phyloP scores from a whole-genome alignment of 164 flowering plant genomes.

The Macadamia integrifolia region DNA sequence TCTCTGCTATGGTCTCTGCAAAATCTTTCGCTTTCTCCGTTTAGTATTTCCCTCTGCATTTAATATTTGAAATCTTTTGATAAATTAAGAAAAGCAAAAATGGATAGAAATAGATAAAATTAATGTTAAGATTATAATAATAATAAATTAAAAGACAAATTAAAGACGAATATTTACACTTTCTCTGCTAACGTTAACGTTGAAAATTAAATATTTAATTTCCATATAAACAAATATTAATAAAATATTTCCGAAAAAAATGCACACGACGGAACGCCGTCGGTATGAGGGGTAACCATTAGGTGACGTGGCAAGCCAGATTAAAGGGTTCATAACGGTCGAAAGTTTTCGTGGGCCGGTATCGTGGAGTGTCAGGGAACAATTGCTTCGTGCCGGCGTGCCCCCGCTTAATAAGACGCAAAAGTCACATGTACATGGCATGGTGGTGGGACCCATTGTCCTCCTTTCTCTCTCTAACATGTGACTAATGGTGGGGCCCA shows the following conservation, averaged over 20 bases:
- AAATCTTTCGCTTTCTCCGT: background rate
- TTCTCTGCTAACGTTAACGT: too few species aligned
- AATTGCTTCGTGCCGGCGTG: too few species aligned
- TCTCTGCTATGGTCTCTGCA: background rate
- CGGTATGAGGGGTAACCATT: slow-evolving; percentile 1
- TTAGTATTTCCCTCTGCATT: background rate
- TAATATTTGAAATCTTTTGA: slow-evolving; percentile 3
- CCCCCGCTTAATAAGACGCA: too few species aligned
- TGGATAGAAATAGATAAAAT: too few species aligned
- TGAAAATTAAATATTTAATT: too few species aligned
- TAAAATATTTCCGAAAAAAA: background rate
- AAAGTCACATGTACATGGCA: background rate
- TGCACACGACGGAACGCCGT: slow-evolving; percentile 4
- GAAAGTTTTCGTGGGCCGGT: background rate
- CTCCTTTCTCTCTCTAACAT: background rate
- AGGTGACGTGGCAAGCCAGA: slow-evolving; percentile 2
- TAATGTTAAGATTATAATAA: too few species aligned
- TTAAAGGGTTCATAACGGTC: background rate
- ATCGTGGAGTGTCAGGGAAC: background rate
- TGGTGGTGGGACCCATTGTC: background rate
- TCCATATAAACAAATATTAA: too few species aligned
- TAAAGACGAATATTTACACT: too few species aligned
- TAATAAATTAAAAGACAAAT: too few species aligned
- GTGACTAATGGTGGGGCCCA: background rate
- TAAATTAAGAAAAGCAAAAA: too few species aligned